phyloP scores from a whole-genome alignment of 2,329 filamentous ascomycete genomes.

The Paecilomyces fulvus region DNA sequence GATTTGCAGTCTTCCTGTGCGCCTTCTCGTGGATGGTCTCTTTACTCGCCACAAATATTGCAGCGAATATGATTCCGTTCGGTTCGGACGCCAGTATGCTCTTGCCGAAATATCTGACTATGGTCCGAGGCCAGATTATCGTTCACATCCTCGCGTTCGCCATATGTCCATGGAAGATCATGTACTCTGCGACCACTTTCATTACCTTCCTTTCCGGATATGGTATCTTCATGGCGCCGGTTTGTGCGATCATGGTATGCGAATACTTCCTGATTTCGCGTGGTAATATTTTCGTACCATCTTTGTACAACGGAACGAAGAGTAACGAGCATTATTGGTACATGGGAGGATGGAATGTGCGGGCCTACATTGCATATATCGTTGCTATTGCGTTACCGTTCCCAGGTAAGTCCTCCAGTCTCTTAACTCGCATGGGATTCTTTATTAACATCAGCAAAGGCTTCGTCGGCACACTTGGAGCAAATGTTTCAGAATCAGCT shows the following conservation, averaged over 20 bases:
- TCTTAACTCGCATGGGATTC: not conserved
- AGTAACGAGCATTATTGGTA: constrained; percentile 26
- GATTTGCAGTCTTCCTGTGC: constrained; percentile 32
- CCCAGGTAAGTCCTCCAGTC: constrained; percentile 10
- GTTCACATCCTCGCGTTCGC: constrained; percentile 47
- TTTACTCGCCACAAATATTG: constrained; percentile 31
- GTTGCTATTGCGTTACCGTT: constrained; percentile 24
- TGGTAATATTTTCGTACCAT: constrained; percentile 19
- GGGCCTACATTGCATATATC: constrained; percentile 25
- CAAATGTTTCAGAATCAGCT: constrained; percentile 18
- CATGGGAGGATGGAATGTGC: constrained; percentile 25
- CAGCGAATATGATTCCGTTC: constrained; percentile 29
- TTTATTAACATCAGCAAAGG: constrained; percentile 3
- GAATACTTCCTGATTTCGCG: constrained; percentile 23
- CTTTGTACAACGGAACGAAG: constrained; percentile 18
- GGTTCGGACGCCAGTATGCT: constrained; percentile 29
- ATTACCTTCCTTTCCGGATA: constrained; percentile 55
- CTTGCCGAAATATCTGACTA: constrained; percentile 47
- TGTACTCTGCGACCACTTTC: constrained; percentile 46
- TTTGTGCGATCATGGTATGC: constrained; percentile 47
- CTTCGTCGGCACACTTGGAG: constrained; percentile 23
- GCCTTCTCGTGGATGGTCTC: constrained; percentile 28
- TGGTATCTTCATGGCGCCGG: constrained; percentile 52
- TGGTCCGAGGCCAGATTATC: constrained; percentile 44
- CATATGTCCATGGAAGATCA: constrained; percentile 54